Base-by-base conservation (phyloP, 2,329 filamentous ascomycete species). In the Pseudogymnoascus sp. region DNA sequence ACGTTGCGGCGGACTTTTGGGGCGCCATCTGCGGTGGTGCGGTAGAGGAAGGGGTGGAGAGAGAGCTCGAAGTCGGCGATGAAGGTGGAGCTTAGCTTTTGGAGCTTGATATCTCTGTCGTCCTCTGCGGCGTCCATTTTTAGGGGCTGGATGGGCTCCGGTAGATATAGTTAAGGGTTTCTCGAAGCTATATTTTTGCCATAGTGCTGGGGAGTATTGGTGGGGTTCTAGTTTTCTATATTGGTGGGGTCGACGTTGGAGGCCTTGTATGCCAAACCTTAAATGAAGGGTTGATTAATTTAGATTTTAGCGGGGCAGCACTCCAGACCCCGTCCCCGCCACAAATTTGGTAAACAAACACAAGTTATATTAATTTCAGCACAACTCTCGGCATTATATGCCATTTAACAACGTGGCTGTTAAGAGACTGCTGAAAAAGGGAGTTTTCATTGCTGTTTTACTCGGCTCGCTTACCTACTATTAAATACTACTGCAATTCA, bases 41-140 rank as follows among this genome's bases (percentile, higher is more conserved):
- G 84, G 67, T 79, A 79, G 4, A 87, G 75, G 65, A 86, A 82
- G 1, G 77, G 76, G 1, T 68, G 73, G 3, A 89, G 73, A 4
- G 81, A 81, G 61, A 74, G 74, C 72, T 84, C 79, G 68, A 88
- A 82, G 66, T 87, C 84, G 60, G 75, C 75, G 16, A 89, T 78
- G 64, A 88, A 78, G 64, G 87, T 84, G 7, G 75, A 76, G 2
- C 86, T 86, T 62, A 81, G 77, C 69, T 82, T 84, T 67, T 87
- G 84, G 62, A 89, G 80, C 72, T 85, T 82, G 62, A 87, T 77
- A 68, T 89, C 86, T 63, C 79, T 73, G 60, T 89, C 86, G 31
- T 81, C 78, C 46, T 87, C 85, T 35, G 80, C 73, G 16, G 79
- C 83, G 67, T 89, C 86, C 85, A 88, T 88, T 33, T 33, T 56